Conservation (phyloP, 2,329 filamentous ascomycete species). For the Corinectria fuckeliana region DNA sequence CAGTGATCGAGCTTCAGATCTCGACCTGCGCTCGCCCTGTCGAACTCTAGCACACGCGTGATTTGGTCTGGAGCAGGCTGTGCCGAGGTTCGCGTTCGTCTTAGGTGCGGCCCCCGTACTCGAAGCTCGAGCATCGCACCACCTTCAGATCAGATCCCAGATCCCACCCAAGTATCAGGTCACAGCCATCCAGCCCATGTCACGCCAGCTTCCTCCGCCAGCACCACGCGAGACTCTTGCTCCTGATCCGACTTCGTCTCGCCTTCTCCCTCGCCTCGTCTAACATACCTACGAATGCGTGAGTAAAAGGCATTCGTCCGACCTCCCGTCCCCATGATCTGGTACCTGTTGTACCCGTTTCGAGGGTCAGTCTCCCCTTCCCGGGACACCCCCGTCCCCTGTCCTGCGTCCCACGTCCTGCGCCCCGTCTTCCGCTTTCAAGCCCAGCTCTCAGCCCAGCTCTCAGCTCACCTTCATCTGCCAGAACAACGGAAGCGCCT, state of each 20-base stretch:
- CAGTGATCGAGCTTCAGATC: constrained; percentile 5
- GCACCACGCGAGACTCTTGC: constrained; percentile 18
- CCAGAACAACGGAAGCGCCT: constrained; percentile 77
- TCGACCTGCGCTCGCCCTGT: neutral
- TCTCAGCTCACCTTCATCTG: constrained; percentile 28
- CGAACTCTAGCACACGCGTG: neutral
- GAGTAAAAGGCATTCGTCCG: constrained; percentile 23
- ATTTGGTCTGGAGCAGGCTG: constrained; percentile 8
- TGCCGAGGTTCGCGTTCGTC: constrained; percentile 25
- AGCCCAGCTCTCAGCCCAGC: no score
- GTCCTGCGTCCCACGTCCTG: constrained; percentile 9
- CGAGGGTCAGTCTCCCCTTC: constrained; percentile 66
- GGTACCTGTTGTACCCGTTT: constrained; percentile 79
- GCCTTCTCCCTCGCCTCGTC: constrained; percentile 15
- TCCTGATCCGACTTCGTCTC: constrained; percentile 14
- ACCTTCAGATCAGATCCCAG: constrained; percentile 20
- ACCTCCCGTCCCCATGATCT: constrained; percentile 63
- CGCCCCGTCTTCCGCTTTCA: constrained; percentile 14
- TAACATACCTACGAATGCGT: constrained; percentile 31
- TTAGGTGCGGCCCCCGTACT: constrained; percentile 27
- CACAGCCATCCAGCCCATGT: constrained; percentile 31
- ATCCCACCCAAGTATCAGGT: constrained; percentile 15
- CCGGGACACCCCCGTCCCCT: constrained; percentile 19
- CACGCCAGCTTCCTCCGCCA: constrained; percentile 27
- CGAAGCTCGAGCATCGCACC: constrained; percentile 29